Evolutionary conservation across 352 stramenopile genomes (phyloP).

Genomic region (Pythium folliculosum): DNA sequence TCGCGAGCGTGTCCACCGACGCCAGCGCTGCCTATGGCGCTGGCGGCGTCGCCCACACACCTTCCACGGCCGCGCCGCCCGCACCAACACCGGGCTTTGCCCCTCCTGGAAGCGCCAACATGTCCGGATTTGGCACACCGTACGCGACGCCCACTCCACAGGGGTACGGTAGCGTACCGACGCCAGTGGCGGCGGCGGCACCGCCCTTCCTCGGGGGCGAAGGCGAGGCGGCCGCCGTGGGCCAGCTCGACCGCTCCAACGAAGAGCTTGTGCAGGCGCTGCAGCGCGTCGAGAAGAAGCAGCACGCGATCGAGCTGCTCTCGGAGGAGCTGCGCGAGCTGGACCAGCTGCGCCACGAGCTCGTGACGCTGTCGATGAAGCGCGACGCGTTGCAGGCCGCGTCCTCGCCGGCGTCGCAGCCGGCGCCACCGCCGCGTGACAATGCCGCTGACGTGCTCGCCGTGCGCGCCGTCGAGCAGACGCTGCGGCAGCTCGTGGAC

Average conservation of each 20-base stretch:
- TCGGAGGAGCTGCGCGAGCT: slow-evolving; percentile 67
- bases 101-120: slow-evolving; percentile 28
- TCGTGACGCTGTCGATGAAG: slow-evolving; percentile 70
- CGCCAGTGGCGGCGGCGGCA: neutral
- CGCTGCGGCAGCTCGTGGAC: slow-evolving; percentile 52
- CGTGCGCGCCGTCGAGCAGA: slow-evolving; percentile 46
- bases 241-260: slow-evolving; percentile 63
- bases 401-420: slow-evolving; percentile 6
- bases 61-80: neutral
- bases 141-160: neutral
- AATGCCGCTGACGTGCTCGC: slow-evolving; percentile 37
- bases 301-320: slow-evolving; percentile 60
- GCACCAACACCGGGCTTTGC: neutral
- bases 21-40: slow-evolving; percentile 2
- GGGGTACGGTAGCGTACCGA: neutral
- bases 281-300: slow-evolving; percentile 57
- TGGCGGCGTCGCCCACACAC: neutral
- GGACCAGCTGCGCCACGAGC: slow-evolving; percentile 71
- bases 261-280: slow-evolving; percentile 44
- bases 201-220: slow-evolving; percentile 59
- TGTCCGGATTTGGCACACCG: slow-evolving; percentile 10
- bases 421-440: slow-evolving; percentile 1
- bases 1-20: slow-evolving; percentile 27
- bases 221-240: slow-evolving; percentile 49
- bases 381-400: slow-evolving; percentile 52